A percentile compares a stretch with the other conserved stretches of the same genome.
Evolutionary conservation across 495 filamentous ascomycete species (phyloP).

Genomic region (Penicillium longicatenatum): DNA sequence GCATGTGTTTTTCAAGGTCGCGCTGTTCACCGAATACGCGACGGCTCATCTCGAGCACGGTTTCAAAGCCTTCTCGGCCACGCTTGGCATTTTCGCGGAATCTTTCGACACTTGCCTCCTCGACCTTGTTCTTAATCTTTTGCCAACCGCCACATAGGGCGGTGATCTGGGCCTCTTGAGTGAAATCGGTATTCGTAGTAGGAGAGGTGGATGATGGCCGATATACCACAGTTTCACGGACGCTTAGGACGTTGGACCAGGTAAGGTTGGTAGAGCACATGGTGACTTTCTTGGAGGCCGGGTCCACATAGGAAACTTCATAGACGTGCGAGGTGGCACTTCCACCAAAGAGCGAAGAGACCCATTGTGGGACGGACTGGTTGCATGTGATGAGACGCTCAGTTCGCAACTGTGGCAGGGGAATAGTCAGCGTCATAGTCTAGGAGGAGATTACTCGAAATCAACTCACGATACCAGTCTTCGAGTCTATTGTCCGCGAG

Average conservation of each 20-base stretch:
- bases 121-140: constrained; percentile 89
- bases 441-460: background rate
- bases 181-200: constrained; percentile 71
- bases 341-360: constrained; percentile 74
- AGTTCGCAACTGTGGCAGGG: constrained; percentile 69
- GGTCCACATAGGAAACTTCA: constrained; percentile 94
- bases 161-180: constrained; percentile 87
- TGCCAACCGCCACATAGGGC: constrained; percentile 96
- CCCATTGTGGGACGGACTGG: constrained; percentile 86
- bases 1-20: constrained; percentile 53
- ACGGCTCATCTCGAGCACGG: constrained; percentile 89
- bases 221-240: constrained; percentile 89
- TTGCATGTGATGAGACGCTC: constrained; percentile 96
- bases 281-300: constrained; percentile 75
- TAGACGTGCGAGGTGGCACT: constrained; percentile 78
- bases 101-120: constrained; percentile 83
- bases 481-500: constrained; percentile 73
- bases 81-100: constrained; percentile 89
- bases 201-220: constrained; percentile 55
- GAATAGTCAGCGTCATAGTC: constrained; percentile 13
- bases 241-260: constrained; percentile 80
- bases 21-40: constrained; percentile 89
- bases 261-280: constrained; percentile 94
- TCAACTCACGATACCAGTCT: constrained; percentile 75
- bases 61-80: constrained; percentile 91